Evolutionary conservation across 192 early-diverging fungal species (phyloP), one percentile per base, ranked within the genome.

Genomic region (Chytriomyces confervae): DNA sequence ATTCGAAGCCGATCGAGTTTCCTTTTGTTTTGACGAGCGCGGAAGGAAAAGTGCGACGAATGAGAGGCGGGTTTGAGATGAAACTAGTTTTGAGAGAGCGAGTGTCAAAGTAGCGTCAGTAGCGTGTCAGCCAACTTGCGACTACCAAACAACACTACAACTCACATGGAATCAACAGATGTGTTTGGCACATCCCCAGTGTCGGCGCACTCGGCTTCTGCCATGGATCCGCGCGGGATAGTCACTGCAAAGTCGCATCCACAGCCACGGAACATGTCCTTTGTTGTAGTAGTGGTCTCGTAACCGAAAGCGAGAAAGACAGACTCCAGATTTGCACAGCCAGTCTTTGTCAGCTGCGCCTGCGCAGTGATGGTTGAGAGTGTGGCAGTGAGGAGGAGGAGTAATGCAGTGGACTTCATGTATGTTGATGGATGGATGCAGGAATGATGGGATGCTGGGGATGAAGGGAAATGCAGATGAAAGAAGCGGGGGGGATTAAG

Each of bases 61-160:
- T 53, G 11, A 70, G 10, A 5, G 69, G 69, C 51, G 69, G 69
- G 13, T 70, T 70, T 7, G 69, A 70, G 13, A 70, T 27, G 50
- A 7, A 7, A 7, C 69, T 70, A n/a, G n/a, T 2, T 36, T 36
- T 36, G 29, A 36, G 29, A 36, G 29, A 36, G 36, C 1, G 36
- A 36, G 36, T 3, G 36, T 4, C 3, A 36, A n/a, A n/a, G n/a
- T 8, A 7, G 27, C 2, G 6, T 45, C 47, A 18, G 7, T 27
- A 29, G 36, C 10, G 62, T 18, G n/a, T 23, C n/a, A 11, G 36
- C 2, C 11, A 27, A 9, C 24, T 9, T n/a, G 24, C 9, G 7
- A 7, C 68, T 24, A 27, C 50, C 8, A 23, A n/a, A n/a, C 7
- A 45, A 7, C 29, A 70, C 8, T 46, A 45, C 6, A 3, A 27